These are phyloP conservation scores for Podospora pseudopauciseta DNA, from an alignment of 495 filamentous ascomycete genomes.

Conservation along the genomic window DNA sequence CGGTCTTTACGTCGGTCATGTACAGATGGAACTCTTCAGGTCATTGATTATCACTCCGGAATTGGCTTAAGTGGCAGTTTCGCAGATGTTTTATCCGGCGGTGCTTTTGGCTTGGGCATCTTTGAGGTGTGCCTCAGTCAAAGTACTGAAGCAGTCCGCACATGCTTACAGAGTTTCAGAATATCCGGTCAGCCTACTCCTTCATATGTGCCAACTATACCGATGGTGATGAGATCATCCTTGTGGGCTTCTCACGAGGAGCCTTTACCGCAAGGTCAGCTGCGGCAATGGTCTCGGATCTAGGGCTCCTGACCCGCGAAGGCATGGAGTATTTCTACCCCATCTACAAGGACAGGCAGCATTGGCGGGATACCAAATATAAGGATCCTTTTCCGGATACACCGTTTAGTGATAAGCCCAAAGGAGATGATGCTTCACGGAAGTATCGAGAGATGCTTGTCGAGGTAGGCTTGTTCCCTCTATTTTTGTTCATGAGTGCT, in stretches of 20 bases:
- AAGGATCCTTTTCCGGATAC: slow-evolving; percentile 52
- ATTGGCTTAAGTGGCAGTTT: slow-evolving; percentile 46
- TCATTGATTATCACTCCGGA: slow-evolving; percentile 52
- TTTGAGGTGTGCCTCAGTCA: slow-evolving; percentile 26
- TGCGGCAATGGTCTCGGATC: slow-evolving; percentile 56
- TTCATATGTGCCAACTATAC: slow-evolving; percentile 66
- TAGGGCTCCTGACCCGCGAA: slow-evolving; percentile 61
- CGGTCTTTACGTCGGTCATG: slow-evolving; percentile 38
- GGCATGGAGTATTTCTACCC: slow-evolving; percentile 62
- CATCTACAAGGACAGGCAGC: slow-evolving; percentile 62
- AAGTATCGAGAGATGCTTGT: slow-evolving; percentile 35
- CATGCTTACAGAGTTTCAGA: neutral
- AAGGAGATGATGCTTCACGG: slow-evolving; percentile 33
- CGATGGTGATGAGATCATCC: slow-evolving; percentile 64
- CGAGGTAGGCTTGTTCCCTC: slow-evolving; percentile 22
- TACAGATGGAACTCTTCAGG: slow-evolving; percentile 38
- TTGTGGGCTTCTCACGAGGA: slow-evolving; percentile 69
- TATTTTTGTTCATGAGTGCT: no score
- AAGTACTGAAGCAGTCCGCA: neutral
- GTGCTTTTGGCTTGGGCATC: slow-evolving; percentile 49
- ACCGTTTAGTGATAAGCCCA: slow-evolving; percentile 59
- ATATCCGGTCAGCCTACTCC: slow-evolving; percentile 63
- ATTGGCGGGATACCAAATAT: slow-evolving; percentile 51
- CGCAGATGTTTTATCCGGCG: slow-evolving; percentile 45
- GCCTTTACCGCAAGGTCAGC: slow-evolving; percentile 69